Conservation (phyloP, 1,139 yeast species). For the Zygosaccharomyces sapae region DNA sequence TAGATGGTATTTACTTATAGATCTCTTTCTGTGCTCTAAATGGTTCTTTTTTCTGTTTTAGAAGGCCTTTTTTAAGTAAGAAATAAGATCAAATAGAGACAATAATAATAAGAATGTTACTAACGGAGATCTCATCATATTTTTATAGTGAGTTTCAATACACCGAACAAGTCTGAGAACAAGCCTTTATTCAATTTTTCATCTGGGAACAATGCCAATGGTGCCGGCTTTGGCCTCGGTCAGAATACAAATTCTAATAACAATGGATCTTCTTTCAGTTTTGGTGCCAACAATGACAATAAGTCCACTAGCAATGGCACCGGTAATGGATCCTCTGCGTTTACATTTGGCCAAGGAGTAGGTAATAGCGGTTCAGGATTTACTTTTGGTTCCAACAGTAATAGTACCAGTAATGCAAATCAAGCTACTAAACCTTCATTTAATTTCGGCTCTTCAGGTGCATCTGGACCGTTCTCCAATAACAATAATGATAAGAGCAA, state of each 20-base stretch:
- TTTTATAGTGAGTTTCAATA: slow-evolving; percentile 21
- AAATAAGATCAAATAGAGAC: not conserved
- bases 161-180: slow-evolving; percentile 16
- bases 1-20: too few relatives aligned
- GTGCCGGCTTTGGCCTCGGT: not conserved
- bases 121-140: not conserved
- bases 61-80: not conserved
- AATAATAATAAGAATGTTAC: not conserved
- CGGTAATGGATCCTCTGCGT: not conserved
- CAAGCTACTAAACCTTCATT: slow-evolving; percentile 13
- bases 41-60: not conserved
- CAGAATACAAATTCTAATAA: slow-evolving; percentile 14
- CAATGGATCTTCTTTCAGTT: slow-evolving; percentile 30
- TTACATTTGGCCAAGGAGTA: slow-evolving; percentile 2
- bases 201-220: slow-evolving; percentile 14
- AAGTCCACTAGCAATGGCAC: slow-evolving; percentile 2
- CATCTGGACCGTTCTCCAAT: slow-evolving; percentile 13
- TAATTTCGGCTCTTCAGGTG: slow-evolving; percentile 14
- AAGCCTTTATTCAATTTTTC: slow-evolving; percentile 29
- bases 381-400: slow-evolving; percentile 7
- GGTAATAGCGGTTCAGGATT: slow-evolving; percentile 6
- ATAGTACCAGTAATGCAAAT: slow-evolving; percentile 5
- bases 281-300: slow-evolving; percentile 20
- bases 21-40: too few relatives aligned
- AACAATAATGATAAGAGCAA: slow-evolving; percentile 5